A percentile compares a stretch with the other conserved stretches of the same genome.
phyloP scores from a whole-genome alignment of 192 early-diverging fungal genomes.

The Allomyces macrogynus region DNA sequence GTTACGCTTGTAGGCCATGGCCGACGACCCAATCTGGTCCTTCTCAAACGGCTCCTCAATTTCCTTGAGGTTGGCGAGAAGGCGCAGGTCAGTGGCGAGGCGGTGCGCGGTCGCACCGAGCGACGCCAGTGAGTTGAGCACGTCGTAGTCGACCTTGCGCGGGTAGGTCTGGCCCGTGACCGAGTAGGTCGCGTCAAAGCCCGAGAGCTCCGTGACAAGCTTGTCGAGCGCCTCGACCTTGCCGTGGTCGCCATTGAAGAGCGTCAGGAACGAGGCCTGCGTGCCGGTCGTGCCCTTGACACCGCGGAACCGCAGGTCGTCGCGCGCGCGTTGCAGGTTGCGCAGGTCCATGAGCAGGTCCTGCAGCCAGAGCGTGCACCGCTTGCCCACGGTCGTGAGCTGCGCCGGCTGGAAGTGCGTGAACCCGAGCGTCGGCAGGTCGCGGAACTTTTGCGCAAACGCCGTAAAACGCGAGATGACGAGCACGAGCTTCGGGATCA shows the following conservation, averaged over 20 bases:
- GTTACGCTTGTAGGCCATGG: slow-evolving; percentile 99
- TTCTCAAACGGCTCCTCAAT: slow-evolving; percentile 98
- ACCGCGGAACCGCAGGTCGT: slow-evolving; percentile 80
- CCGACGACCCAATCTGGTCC: slow-evolving; percentile 94
- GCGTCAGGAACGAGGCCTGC: slow-evolving; percentile 87
- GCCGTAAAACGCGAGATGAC: slow-evolving; percentile 55
- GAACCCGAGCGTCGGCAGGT: slow-evolving; percentile 85
- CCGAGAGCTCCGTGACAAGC: slow-evolving; percentile 71
- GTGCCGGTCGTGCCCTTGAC: slow-evolving; percentile 98
- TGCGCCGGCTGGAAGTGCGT: slow-evolving; percentile 99
- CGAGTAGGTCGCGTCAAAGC: slow-evolving; percentile 63
- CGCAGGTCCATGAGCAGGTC: slow-evolving; percentile 90
- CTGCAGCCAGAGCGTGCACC: slow-evolving; percentile 88
- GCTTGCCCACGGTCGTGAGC: slow-evolving; percentile 93
- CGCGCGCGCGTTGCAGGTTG: slow-evolving; percentile 69
- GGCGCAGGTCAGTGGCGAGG: slow-evolving; percentile 86
- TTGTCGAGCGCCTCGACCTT: slow-evolving; percentile 84
- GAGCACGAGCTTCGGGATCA: slow-evolving; percentile 69
- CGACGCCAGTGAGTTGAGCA: slow-evolving; percentile 59
- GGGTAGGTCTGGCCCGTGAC: slow-evolving; percentile 97
- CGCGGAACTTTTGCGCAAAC: slow-evolving; percentile 63
- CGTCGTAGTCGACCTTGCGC: slow-evolving; percentile 91
- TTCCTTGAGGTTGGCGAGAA: slow-evolving; percentile 91
- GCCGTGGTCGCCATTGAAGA: slow-evolving; percentile 82
- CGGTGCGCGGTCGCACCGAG: slow-evolving; percentile 94